Conservation (phyloP, 1,284 basidiomycete genomes). For the Naganishia sp. region DNA sequence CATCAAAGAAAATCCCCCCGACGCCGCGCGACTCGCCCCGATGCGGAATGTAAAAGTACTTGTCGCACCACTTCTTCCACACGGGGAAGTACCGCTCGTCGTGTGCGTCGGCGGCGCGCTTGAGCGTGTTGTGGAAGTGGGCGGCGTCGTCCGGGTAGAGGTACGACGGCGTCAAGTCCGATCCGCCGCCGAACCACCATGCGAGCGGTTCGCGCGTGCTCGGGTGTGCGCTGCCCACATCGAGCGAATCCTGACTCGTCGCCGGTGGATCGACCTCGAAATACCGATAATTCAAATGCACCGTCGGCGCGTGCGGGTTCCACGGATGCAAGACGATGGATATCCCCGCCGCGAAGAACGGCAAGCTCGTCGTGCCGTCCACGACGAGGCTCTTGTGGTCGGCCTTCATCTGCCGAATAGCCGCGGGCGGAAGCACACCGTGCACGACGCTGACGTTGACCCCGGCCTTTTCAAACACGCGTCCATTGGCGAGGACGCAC, state of each 20-base stretch:
- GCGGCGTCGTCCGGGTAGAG: constrained; percentile 81
- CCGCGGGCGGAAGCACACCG: constrained; percentile 80
- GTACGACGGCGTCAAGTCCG: constrained; percentile 92
- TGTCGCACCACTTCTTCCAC: constrained; percentile 97
- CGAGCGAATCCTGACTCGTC: constrained; percentile 45
- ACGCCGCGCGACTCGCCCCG: constrained; percentile 85
- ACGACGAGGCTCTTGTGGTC: constrained; percentile 72
- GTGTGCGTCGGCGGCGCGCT: constrained; percentile 74
- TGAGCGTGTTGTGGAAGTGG: constrained; percentile 83
- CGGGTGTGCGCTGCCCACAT: constrained; percentile 27
- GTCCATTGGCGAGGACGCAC: constrained; percentile 76
- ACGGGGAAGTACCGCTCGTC: constrained; percentile 69
- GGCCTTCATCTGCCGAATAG: constrained; percentile 90
- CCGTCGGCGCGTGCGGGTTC: constrained; percentile 88
- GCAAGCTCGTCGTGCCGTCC: constrained; percentile 68
- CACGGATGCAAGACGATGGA: constrained; percentile 90
- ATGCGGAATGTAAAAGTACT: constrained; percentile 95
- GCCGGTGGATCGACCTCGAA: constrained; percentile 78
- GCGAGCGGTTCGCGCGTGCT: constrained; percentile 62
- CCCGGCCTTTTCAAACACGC: constrained; percentile 89
- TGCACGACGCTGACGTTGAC: constrained; percentile 94
- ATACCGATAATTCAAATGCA: constrained; percentile 96
- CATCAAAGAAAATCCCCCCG: constrained; percentile 96
- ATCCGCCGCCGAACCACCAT: constrained; percentile 99
- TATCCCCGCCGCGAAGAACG: constrained; percentile 92